Percentiles rank a stretch among this genome's conserved stretches.
phyloP scores from a whole-genome alignment of 495 filamentous ascomycete genomes.

The Apiosordaria backusii region DNA sequence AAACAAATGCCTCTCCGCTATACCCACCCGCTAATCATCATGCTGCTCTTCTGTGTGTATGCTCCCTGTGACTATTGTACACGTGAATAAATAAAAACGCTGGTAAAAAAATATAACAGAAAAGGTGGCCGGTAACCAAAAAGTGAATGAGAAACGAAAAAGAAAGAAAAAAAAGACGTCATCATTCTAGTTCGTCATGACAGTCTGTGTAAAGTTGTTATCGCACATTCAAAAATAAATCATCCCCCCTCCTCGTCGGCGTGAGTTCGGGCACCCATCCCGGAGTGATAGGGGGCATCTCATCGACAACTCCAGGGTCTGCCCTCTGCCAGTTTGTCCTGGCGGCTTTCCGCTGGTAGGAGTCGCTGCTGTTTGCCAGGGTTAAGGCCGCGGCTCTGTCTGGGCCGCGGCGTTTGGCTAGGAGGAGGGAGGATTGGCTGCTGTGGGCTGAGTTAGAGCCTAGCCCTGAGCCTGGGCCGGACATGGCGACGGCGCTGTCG shows the following conservation, averaged over 20 bases:
- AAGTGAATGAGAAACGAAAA: too few relatives aligned
- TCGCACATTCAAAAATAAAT: constrained; percentile 43
- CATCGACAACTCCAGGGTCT: constrained; percentile 8
- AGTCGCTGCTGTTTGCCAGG: constrained; percentile 18
- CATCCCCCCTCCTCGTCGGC: constrained; percentile 45
- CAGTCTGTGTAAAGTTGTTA: constrained; percentile 9
- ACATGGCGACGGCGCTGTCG: neutral
- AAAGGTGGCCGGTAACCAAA: neutral
- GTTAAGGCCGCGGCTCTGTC: constrained; percentile 43
- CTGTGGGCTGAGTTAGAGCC: neutral
- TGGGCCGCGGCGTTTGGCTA: constrained; percentile 49
- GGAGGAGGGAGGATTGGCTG: constrained; percentile 30
- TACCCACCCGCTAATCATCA: too few relatives aligned
- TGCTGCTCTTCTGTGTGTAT: too few relatives aligned
- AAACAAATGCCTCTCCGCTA: neutral
- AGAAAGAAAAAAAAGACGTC: neutral
- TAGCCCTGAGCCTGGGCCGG: neutral
- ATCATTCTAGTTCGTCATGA: neutral
- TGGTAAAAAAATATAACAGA: neutral
- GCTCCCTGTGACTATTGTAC: too few relatives aligned
- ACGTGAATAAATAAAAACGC: too few relatives aligned
- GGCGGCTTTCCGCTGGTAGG: constrained; percentile 15
- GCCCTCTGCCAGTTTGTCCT: constrained; percentile 23
- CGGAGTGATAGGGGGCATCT: constrained; percentile 45
- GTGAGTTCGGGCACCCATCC: constrained; percentile 50